Base-by-base conservation (phyloP, 805 yeast genomes). In the Candida insectorum region DNA sequence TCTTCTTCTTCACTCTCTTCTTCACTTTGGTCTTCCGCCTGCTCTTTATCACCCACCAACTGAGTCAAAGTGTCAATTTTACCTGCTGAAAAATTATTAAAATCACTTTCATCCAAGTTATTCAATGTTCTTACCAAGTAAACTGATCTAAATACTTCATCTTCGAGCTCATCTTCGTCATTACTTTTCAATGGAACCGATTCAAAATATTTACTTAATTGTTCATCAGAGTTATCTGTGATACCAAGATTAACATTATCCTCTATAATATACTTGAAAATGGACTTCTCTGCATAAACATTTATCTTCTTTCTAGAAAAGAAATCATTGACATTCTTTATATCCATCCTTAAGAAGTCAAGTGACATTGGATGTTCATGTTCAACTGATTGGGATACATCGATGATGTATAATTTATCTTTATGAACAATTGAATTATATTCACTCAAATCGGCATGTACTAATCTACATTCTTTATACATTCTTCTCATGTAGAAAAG, bases 331-430 rank as follows among this genome's bases (percentile, higher is more conserved):
- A 91, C 85, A 52, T 93, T 93, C 57, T 91, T 93, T 52, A 93
- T 89, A 61, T 93, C 99, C 98, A 93, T 93, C 53, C 99, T 71
- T 40, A 93, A 62, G 55, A 93, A 93, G 56, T 93, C 97, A 44
- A 93, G 69, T 26, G 95, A 84, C 87, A 87, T 87, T 8, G 96
- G 97, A 60, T 93, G 99, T 48, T 88, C 96, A 7, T 96, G 97
- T 57, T 93, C 97, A 16, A 93, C 97, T 24, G 94, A 81, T 57
- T 93, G 99, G 1, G 97, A 89, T 8, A 93, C 99, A 62, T 93
- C 99, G 47, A 93, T 85, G 37, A 93, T 85, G 60, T 84, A 88
- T 18, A 93, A 64, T 52, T 77, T 75, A 21, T 74, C 80, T 6
- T 85, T 56, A 52, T 91, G 97, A 15, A 93, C 85, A 34, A 93